Evolutionary conservation across 208 protist genomes (phyloP).

Genomic region (Novymonas esmeraldas): DNA sequence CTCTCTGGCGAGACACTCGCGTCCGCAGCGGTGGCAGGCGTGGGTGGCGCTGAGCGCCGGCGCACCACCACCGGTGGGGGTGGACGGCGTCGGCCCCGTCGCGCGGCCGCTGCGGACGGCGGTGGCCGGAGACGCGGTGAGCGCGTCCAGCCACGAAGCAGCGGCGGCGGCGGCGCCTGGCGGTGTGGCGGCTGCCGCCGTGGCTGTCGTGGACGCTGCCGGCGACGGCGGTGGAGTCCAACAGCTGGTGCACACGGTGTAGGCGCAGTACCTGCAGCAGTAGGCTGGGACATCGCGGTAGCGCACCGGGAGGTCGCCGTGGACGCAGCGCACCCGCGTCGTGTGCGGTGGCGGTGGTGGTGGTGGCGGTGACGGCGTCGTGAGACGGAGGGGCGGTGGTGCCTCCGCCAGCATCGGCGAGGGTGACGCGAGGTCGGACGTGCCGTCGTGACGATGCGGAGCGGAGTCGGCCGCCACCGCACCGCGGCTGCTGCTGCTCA

Average conservation of each 20-base stretch:
- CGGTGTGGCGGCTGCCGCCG: too few relatives aligned
- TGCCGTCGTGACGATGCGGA: too few relatives aligned
- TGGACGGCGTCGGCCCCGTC: not conserved
- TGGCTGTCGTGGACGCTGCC: not conserved
- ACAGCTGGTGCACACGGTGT: conserved; percentile 72
- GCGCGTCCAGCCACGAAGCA: conserved; percentile 17
- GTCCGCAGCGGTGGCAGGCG: conserved; percentile 68
- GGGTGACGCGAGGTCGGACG: too few relatives aligned
- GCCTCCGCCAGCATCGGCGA: not conserved
- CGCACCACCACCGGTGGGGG: too few relatives aligned
- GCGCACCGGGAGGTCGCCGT: conserved; percentile 47
- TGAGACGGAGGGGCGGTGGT: not conserved
- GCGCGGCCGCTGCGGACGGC: conserved; percentile 5
- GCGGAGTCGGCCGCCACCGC: too few relatives aligned
- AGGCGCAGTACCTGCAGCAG: conserved; percentile 86
- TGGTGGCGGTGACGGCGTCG: conserved; percentile 1
- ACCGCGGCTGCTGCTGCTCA: too few relatives aligned
- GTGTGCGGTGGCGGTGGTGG: not conserved
- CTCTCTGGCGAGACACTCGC: conserved; percentile 48
- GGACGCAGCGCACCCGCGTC: conserved; percentile 45
- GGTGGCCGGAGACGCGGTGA: conserved; percentile 12
- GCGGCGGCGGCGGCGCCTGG: too few relatives aligned
- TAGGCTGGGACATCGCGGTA: conserved; percentile 69
- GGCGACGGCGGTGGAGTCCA: conserved; percentile 24
- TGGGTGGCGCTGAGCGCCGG: not conserved